These are phyloP conservation scores for Pelagophyceae sp. DNA, from an alignment of 352 stramenopile species.

Conservation along the genomic window DNA sequence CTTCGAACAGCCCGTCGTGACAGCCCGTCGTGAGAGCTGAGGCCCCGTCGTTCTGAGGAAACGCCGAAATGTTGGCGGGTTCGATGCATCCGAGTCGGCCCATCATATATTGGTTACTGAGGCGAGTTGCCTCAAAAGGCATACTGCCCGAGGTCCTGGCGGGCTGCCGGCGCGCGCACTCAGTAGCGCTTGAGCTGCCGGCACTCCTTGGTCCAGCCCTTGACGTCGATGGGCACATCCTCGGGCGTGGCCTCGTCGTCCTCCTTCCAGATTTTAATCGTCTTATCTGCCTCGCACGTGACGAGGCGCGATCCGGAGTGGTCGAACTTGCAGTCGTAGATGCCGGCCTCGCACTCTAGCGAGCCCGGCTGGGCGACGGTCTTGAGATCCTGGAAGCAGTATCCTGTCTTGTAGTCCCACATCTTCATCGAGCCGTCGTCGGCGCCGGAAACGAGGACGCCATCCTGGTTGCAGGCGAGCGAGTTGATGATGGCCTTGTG, in stretches of 20 bases:
- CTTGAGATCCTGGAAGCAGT: constrained; percentile 90
- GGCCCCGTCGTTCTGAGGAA: no score
- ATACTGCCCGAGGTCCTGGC: no score
- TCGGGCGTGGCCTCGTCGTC: constrained; percentile 85
- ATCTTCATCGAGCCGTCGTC: constrained; percentile 95
- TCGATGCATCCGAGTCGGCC: no score
- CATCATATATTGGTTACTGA: no score
- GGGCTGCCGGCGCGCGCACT: no score
- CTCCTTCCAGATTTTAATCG: constrained; percentile 98
- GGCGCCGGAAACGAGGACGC: constrained; percentile 86
- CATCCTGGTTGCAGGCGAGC: constrained; percentile 94
- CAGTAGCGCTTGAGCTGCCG: neutral
- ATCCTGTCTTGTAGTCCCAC: constrained; percentile 95
- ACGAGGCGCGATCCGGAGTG: constrained; percentile 93
- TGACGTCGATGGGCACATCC: constrained; percentile 94
- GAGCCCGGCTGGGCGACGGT: constrained; percentile 84
- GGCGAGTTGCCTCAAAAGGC: no score
- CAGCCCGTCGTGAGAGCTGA: no score
- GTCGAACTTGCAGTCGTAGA: constrained; percentile 94
- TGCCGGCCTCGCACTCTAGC: constrained; percentile 92
- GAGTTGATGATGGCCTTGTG: constrained; percentile 97
- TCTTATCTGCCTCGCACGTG: constrained; percentile 98
- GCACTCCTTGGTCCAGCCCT: constrained; percentile 85
- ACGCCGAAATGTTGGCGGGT: no score
- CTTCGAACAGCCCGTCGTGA: no score